Evolutionary conservation across 164 flowering plant genomes (phyloP).

Genomic region (Berberis thunbergii): DNA sequence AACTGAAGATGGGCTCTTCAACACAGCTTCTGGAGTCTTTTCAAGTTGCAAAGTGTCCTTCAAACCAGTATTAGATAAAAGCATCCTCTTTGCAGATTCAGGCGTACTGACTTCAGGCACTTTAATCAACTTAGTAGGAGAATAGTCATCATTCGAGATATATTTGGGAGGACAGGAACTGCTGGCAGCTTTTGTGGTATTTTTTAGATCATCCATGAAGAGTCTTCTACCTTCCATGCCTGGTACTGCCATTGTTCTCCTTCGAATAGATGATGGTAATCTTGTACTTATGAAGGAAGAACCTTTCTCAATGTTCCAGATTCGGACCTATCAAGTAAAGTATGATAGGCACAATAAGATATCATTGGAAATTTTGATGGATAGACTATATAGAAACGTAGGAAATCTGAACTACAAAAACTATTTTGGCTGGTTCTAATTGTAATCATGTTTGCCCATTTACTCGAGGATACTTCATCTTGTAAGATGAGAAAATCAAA

Average conservation of each 20-base stretch:
- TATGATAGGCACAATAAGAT: neutral
- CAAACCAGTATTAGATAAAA: constrained; percentile 10
- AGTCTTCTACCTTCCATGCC: constrained; percentile 30
- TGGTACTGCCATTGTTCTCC: constrained; percentile 61
- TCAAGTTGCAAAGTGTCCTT: constrained; percentile 18
- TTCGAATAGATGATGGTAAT: constrained; percentile 44
- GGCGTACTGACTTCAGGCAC: constrained; percentile 49
- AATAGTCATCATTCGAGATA: neutral
- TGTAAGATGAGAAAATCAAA: too few species aligned
- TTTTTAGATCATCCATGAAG: constrained; percentile 17
- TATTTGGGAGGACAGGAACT: constrained; percentile 14
- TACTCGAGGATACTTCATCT: too few species aligned
- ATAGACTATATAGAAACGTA: neutral
- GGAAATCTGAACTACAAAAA: neutral
- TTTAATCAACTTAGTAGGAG: constrained; percentile 13
- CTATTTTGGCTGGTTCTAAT: too few species aligned
- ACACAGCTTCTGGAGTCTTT: constrained; percentile 23
- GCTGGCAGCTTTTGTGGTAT: constrained; percentile 11
- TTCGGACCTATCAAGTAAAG: constrained; percentile 50
- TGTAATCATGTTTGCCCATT: too few species aligned
- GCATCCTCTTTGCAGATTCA: constrained; percentile 29
- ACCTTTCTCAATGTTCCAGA: constrained; percentile 37
- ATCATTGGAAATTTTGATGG: neutral
- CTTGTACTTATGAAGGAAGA: constrained; percentile 23
- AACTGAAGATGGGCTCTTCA: constrained; percentile 29